These are phyloP conservation scores for Kodamaea ohmeri DNA, from an alignment of 1,139 yeast genomes.

Conservation along the genomic window DNA sequence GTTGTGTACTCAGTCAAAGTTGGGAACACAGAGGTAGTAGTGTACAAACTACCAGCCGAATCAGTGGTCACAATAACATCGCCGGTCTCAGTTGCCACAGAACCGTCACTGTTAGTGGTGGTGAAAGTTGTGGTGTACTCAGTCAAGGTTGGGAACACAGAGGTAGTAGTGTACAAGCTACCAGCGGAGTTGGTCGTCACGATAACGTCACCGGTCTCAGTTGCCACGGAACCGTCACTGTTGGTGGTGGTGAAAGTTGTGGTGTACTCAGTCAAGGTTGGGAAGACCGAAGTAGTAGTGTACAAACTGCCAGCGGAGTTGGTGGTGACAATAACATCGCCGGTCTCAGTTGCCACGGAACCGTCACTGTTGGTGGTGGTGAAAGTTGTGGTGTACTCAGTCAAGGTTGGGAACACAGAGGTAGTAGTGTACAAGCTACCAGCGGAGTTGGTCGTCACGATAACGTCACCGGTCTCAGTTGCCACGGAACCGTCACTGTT, in stretches of 20 bases:
- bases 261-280: constrained; percentile 15
- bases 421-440: constrained; percentile 2
- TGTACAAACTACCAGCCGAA: background rate
- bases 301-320: constrained; percentile 12
- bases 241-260: constrained; percentile 19
- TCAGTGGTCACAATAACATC: constrained; percentile 8
- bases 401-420: constrained; percentile 5
- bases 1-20: too few relatives aligned
- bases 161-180: constrained; percentile 14
- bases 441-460: constrained; percentile 7
- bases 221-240: constrained; percentile 18
- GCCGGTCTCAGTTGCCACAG: constrained; percentile 9
- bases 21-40: background rate
- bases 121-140: constrained; percentile 7
- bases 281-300: constrained; percentile 14
- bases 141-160: constrained; percentile 6
- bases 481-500: constrained; percentile 9
- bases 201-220: constrained; percentile 17
- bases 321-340: constrained; percentile 15
- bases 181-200: constrained; percentile 16
- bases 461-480: constrained; percentile 10
- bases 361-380: constrained; percentile 17
- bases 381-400: constrained; percentile 4
- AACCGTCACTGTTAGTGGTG: constrained; percentile 14
- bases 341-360: constrained; percentile 14